Conservation (phyloP, 2,329 filamentous ascomycete genomes). For the Pseudocercospora cruenta region DNA sequence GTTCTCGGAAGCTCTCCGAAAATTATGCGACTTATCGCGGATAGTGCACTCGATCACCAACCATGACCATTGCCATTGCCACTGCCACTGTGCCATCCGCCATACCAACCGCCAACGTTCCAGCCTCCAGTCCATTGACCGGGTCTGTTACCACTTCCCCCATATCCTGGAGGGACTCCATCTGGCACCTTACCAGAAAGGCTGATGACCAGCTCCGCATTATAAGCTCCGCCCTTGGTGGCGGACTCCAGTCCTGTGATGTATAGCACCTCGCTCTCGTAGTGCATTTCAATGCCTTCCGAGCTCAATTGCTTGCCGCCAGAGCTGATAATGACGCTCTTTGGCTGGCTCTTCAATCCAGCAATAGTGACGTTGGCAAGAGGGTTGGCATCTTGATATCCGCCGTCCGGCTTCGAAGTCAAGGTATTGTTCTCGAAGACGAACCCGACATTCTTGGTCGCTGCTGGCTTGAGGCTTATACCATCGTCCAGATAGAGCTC, state of each 20-base stretch:
- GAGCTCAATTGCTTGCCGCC: conserved; percentile 2
- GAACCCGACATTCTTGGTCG: conserved; percentile 55
- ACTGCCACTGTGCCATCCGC: background rate
- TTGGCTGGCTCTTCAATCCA: conserved; percentile 21
- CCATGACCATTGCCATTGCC: background rate
- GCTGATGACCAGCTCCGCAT: conserved; percentile 17
- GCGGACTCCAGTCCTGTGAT: conserved; percentile 23
- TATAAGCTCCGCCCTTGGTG: conserved; percentile 26
- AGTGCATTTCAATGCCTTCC: conserved; percentile 13
- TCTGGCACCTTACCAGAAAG: background rate
- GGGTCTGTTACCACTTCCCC: background rate
- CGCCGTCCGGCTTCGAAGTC: conserved; percentile 27
- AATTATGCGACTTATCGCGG: no score
- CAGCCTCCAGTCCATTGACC: background rate
- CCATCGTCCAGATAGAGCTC: conserved; percentile 65
- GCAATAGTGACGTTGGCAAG: conserved; percentile 38
- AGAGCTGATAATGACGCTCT: conserved; percentile 8
- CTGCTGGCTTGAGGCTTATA: conserved; percentile 61
- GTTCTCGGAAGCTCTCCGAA: background rate
- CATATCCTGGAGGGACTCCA: background rate
- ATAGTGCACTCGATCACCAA: background rate
- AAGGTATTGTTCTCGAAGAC: conserved; percentile 28
- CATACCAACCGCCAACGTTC: background rate
- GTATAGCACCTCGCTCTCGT: conserved; percentile 21
- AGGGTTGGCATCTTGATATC: conserved; percentile 27